Evolutionary conservation across 768 basidiomycete species (phyloP).

Genomic region (Tulasnella sp.): DNA sequence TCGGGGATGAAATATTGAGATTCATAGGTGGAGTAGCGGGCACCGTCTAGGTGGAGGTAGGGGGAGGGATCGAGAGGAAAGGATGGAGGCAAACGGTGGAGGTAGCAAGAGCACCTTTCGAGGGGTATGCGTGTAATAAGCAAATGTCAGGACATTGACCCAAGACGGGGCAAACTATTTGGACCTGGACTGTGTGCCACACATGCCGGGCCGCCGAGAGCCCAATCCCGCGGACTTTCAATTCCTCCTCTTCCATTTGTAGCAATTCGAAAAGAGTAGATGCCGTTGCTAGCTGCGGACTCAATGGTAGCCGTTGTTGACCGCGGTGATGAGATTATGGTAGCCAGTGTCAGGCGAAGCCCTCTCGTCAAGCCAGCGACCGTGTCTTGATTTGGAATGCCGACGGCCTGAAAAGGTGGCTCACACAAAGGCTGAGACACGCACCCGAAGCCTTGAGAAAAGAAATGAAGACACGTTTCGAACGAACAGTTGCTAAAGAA

Average conservation of each 20-base stretch:
- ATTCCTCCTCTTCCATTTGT: not conserved
- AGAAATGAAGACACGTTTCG: conserved; percentile 6
- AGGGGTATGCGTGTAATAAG: no score
- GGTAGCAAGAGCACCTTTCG: not conserved
- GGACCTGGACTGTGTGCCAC: not conserved
- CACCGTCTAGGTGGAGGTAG: not conserved
- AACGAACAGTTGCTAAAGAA: not conserved
- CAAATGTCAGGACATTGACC: no score
- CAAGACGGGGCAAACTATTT: not conserved
- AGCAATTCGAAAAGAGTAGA: not conserved
- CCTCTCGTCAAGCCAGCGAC: not conserved
- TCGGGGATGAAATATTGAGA: not conserved
- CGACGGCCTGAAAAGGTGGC: not conserved
- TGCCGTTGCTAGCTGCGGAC: not conserved
- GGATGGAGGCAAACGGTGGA: not conserved
- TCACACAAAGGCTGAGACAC: not conserved
- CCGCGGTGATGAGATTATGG: not conserved
- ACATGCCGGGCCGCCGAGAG: not conserved
- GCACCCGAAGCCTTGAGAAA: not conserved
- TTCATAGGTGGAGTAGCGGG: conserved; percentile 10
- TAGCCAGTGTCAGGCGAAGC: not conserved
- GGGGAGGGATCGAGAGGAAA: not conserved
- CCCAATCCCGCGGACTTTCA: not conserved
- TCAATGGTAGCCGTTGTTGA: not conserved
- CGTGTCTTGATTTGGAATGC: not conserved